Evolutionary conservation across 306 rosid genomes (phyloP), one percentile per base, ranked within the genome.

Genomic region (Mimosa pudica): DNA sequence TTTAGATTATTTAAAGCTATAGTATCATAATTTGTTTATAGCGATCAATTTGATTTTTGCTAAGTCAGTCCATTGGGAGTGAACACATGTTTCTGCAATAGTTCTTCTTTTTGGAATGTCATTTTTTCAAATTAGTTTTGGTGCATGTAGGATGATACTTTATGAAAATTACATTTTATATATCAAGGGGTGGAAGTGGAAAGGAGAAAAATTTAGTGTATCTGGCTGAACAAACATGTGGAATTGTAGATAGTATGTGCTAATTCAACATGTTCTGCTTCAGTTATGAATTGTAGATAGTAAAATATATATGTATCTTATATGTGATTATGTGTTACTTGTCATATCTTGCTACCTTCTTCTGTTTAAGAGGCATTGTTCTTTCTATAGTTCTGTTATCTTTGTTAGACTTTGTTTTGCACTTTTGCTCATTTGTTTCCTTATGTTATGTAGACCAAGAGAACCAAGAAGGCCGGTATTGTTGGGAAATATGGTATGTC

Each of bases 401-500:
- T 11, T 33, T 13, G 4, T 16, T 10, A 57, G 71, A 38, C 7
- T 5, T 68, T 76, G 8, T 17, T 73, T 52, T 52, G 52, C 17
- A 2, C 12, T 17, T 54, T 36, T 52, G 33, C 13, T 14, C 7
- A 52, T 8, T n/a, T 17, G 6, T 72, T 33, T 16, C 73, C 45
- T 48, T 4, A 18, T 70, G 20, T 57, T 33, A 9, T 82, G 75
- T 82, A 86, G 92, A 86, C 92, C 0, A 89, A 86, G 83, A 89
- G 92, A 86, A 89, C 92, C 70, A 89, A 89, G 90, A 86, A 86
- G 92, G 90, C 90, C 0, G 90, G 92, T 63, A 84, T 89, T 10
- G 91, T 89, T 32, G 93, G 93, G 48, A 89, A 89, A 75, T 89
- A 89, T 3, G 91, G 91, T 89, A 85, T 51, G 93, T 87, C 16